phyloP scores from a whole-genome alignment of 108 stramenopile genomes.

The Fragilaria radians region DNA sequence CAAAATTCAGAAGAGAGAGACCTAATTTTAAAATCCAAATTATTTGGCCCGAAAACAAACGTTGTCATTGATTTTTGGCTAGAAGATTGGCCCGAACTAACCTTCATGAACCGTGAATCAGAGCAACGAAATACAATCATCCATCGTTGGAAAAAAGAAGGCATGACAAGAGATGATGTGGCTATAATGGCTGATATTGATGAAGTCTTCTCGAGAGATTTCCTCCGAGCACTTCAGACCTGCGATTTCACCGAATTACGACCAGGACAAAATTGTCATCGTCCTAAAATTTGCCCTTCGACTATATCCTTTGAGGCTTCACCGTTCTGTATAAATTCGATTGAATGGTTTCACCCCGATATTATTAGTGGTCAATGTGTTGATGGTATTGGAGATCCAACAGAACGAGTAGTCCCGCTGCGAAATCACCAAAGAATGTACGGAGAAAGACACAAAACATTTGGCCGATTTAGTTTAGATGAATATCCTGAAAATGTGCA shows the following conservation, averaged over 20 bases:
- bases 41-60: background rate
- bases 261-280: conserved; percentile 14
- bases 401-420: background rate
- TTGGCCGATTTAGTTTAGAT: background rate
- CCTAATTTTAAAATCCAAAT: conserved; percentile 6
- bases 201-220: conserved; percentile 50
- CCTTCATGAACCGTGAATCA: conserved; percentile 14
- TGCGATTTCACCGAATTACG: conserved; percentile 41
- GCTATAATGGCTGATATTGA: conserved; percentile 47
- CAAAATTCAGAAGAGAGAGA: conserved; percentile 20
- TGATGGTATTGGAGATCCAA: conserved; percentile 1
- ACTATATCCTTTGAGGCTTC: conserved; percentile 34
- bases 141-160: conserved; percentile 41
- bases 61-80: background rate
- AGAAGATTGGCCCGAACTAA: background rate
- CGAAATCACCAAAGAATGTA: background rate
- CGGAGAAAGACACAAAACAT: background rate
- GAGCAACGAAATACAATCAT: conserved; percentile 39
- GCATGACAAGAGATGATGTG: conserved; percentile 47
- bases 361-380: conserved; percentile 45
- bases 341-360: conserved; percentile 46
- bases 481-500: background rate
- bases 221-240: conserved; percentile 38
- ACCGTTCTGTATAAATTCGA: conserved; percentile 30
- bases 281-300: conserved; percentile 18